Base-by-base conservation (phyloP, 2,329 filamentous ascomycete species). In the Exophiala calicioides region DNA sequence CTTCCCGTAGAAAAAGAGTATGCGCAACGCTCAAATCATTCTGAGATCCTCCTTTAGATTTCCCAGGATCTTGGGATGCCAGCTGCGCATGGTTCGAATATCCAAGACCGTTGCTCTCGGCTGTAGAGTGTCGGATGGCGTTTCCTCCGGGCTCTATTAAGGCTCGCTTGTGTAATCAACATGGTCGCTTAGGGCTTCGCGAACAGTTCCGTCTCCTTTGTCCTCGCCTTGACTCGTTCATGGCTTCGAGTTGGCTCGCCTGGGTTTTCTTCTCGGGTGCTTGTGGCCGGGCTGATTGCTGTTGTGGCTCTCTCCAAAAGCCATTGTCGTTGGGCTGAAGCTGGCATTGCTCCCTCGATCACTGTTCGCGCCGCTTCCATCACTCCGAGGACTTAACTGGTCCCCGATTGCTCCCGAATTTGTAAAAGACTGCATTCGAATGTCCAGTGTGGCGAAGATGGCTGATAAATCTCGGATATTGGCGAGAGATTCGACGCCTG, bases 381-480 rank as follows among this genome's bases (percentile, higher is more conserved):
- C 52, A 19, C 52, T 55, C 15, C 35, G 9, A 1, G 48, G 52
- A 20, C 52, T 55, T 23, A 43, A 15, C 29, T 36, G 36, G 3
- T 44, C 48, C 5, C 10, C 35, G n/a, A 13, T 47, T 1, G 29
- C 21, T 7, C 36, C 44, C 5, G 41, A n/a, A 15, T 26, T 30
- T 8, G 24, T 15, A 5, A 23, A 20, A 20, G 62, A 24, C 63
- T 65, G 20, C 48, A 57, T 30, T 72, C 72, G 44, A 72, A 89
- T 62, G 42, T 79, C 74, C 65, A 85, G 69, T 44, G 76, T 82
- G 35, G 78, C 76, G 58, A 90, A 90, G 18, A 94, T 76, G 24
- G 85, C 81, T 55, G 82, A 84, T 67, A 93, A 82, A 59, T 91
- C 85, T 34, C 82, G 80, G 15, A 93, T 67, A 57, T 84, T 85